Evolutionary conservation across 345 rosid species (phyloP).

Genomic region (Psidium guajava): DNA sequence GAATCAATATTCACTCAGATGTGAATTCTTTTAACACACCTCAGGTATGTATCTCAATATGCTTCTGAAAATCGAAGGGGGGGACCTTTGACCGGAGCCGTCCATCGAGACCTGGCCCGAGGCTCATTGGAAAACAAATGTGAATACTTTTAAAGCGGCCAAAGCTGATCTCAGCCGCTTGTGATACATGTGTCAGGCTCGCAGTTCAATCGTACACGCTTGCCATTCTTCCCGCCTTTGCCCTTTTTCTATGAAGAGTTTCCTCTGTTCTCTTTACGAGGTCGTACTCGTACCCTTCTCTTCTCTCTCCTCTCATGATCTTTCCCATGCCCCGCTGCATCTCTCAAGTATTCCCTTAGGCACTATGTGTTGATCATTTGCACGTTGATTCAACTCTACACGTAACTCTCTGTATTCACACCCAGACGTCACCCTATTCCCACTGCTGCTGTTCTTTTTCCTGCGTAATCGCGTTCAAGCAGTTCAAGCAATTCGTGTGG

Average conservation of each 20-base stretch:
- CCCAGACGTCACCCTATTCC: not conserved
- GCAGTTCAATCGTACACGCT: constrained; percentile 11
- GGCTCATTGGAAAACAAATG: not conserved
- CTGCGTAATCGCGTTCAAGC: not conserved
- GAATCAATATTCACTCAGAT: too few species aligned
- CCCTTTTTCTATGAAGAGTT: not conserved
- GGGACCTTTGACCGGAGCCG: not conserved
- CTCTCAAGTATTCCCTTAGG: not conserved
- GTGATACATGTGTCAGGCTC: not conserved
- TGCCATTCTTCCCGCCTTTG: not conserved
- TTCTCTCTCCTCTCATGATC: not conserved
- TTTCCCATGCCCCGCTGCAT: not conserved
- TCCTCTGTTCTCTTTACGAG: not conserved
- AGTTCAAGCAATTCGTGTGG: not conserved
- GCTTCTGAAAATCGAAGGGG: too few species aligned
- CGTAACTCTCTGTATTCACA: not conserved
- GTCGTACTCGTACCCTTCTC: not conserved
- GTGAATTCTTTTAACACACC: too few species aligned
- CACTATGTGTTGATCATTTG: not conserved
- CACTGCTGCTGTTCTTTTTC: not conserved
- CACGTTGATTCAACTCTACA: not conserved
- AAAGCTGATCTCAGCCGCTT: not conserved
- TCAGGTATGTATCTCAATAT: too few species aligned
- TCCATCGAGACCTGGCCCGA: not conserved
- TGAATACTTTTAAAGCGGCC: not conserved